These are phyloP conservation scores for Beauveria caledonica DNA, from an alignment of 2,329 filamentous ascomycete species.

Conservation along the genomic window DNA sequence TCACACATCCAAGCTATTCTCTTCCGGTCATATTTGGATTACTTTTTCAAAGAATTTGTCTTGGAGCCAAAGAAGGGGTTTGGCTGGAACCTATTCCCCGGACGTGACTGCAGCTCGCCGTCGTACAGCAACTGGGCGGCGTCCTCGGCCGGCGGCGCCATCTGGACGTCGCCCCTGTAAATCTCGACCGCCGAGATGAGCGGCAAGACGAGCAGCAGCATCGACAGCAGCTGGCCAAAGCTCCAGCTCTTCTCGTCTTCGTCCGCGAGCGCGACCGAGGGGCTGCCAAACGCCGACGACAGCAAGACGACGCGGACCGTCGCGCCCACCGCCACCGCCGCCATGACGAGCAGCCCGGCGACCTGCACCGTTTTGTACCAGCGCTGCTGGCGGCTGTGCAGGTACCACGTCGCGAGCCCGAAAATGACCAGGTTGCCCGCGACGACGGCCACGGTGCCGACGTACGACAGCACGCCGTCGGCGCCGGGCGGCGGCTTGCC, in stretches of 20 bases:
- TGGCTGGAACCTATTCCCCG: conserved; percentile 31
- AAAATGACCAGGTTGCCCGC: conserved; percentile 52
- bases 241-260: conserved; percentile 49
- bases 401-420: conserved; percentile 52
- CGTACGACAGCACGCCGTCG: conserved; percentile 37
- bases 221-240: conserved; percentile 54
- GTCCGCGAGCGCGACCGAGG: conserved; percentile 42
- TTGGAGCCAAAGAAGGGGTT: conserved; percentile 36
- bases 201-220: conserved; percentile 52
- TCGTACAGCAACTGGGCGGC: conserved; percentile 29
- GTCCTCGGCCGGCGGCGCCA: conserved; percentile 35
- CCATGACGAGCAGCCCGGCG: conserved; percentile 46
- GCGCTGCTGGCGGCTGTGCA: conserved; percentile 45
- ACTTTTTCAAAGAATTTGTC: conserved; percentile 29
- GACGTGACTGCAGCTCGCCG: conserved; percentile 30
- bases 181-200: conserved; percentile 54
- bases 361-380: conserved; percentile 49
- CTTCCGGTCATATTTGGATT: background rate
- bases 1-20: too few relatives aligned
- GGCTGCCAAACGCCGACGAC: conserved; percentile 51
- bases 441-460: conserved; percentile 55
- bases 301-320: conserved; percentile 48
- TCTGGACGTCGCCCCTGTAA: conserved; percentile 38
- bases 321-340: conserved; percentile 49
- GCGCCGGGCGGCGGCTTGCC: conserved; percentile 24